A percentile compares a stretch with the other conserved stretches of the same genome.
Conservation (phyloP, 495 filamentous ascomycete genomes). For the Parathielavia hyrcaniae region DNA sequence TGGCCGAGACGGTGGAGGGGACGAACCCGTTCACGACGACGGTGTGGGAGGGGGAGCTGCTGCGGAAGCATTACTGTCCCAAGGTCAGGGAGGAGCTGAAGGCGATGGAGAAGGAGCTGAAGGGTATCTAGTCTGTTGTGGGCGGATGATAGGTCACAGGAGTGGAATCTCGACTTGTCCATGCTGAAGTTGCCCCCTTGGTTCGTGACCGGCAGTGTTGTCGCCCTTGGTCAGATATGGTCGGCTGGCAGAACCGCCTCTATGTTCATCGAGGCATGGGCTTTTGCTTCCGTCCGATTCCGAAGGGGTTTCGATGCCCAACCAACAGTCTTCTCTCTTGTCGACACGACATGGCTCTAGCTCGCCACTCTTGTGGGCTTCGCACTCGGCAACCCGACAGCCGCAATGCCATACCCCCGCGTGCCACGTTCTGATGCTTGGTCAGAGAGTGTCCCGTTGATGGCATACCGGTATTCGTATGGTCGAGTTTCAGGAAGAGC, state of each 20-base stretch:
- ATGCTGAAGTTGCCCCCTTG: background rate
- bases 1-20: conserved; percentile 58
- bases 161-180: background rate
- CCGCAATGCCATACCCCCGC: too few relatives aligned
- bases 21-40: conserved; percentile 87
- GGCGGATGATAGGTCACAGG: background rate
- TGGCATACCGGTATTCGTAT: background rate
- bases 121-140: conserved; percentile 5
- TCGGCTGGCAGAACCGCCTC: too few relatives aligned
- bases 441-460: background rate
- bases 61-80: conserved; percentile 81
- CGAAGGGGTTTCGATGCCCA: too few relatives aligned
- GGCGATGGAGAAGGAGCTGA: conserved; percentile 57
- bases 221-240: too few relatives aligned
- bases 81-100: conserved; percentile 69
- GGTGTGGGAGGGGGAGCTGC: conserved; percentile 87
- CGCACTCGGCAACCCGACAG: too few relatives aligned
- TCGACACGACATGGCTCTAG: too few relatives aligned
- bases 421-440: too few relatives aligned
- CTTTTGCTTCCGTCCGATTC: too few relatives aligned
- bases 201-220: too few relatives aligned
- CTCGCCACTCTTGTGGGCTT: too few relatives aligned
- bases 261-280: too few relatives aligned
- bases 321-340: too few relatives aligned
- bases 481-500: background rate